A percentile compares a stretch with the other conserved stretches of the same genome.
Evolutionary conservation across 306 rosid genomes (phyloP).

Genomic region (Citrullus amarus): DNA sequence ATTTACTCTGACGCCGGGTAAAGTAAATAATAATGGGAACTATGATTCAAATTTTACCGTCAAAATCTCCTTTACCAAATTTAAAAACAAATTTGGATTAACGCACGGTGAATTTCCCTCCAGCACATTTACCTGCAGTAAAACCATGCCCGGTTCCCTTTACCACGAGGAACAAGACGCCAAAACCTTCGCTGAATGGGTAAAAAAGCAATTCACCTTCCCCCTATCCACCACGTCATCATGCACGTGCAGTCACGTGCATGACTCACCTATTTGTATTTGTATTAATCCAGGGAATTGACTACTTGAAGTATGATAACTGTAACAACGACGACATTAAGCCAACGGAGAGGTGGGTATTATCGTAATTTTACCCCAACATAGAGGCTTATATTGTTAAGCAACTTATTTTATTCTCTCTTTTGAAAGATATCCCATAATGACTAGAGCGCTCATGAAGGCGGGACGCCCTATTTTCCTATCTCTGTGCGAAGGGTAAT

Average conservation of each 20-base stretch:
- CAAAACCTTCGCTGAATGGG: conserved; percentile 83
- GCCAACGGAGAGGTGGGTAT: conserved; percentile 83
- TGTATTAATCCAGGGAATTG: conserved; percentile 54
- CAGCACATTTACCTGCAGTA: conserved; percentile 81
- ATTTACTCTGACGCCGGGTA: conserved; percentile 83
- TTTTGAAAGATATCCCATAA: conserved; percentile 52
- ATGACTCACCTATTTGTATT: not conserved
- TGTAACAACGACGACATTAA: conserved; percentile 53
- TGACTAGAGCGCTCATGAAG: conserved; percentile 78
- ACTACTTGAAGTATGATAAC: conserved; percentile 92
- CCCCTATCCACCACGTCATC: not conserved
- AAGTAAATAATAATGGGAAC: conserved; percentile 17
- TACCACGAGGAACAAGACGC: conserved; percentile 93
- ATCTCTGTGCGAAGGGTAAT: conserved; percentile 90
- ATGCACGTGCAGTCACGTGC: not conserved
- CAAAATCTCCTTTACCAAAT: too few relatives aligned
- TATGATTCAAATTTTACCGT: too few relatives aligned
- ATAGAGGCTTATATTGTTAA: not conserved
- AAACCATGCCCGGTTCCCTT: conserved; percentile 83
- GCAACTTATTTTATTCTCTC: not conserved
- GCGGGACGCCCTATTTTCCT: conserved; percentile 74
- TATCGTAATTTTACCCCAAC: not conserved
- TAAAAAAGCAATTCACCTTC: conserved; percentile 3
- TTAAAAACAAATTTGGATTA: too few relatives aligned
- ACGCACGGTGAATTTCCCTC: not conserved